phyloP scores from a whole-genome alignment of 345 rosid species.

The Aquilaria malaccensis region DNA sequence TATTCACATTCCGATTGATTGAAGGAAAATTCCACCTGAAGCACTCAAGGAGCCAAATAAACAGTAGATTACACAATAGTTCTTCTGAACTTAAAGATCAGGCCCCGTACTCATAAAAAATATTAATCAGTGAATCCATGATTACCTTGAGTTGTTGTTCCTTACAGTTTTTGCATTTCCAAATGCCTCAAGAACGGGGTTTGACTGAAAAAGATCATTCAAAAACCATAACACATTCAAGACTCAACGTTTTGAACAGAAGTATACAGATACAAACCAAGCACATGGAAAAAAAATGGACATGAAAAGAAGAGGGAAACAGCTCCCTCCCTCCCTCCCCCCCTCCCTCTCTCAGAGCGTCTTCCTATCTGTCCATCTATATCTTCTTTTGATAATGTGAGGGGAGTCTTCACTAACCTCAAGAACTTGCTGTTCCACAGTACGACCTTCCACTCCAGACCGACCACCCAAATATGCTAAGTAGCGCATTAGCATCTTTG shows the following conservation, averaged over 20 bases:
- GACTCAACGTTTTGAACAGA: constrained; percentile 3
- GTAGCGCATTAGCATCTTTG: constrained; percentile 95
- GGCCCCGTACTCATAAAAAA: neutral
- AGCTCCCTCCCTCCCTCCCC: no score
- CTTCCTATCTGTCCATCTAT: no score
- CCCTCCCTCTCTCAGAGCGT: no score
- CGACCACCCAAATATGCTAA: constrained; percentile 91
- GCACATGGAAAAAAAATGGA: neutral
- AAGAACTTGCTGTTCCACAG: constrained; percentile 94
- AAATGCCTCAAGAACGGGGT: constrained; percentile 97
- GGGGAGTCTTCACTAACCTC: constrained; percentile 40
- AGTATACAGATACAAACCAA: neutral
- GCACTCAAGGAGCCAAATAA: neutral
- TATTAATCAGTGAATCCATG: neutral
- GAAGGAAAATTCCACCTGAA: no score
- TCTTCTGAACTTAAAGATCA: no score
- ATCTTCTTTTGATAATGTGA: neutral
- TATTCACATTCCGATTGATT: no score
- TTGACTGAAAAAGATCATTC: constrained; percentile 47
- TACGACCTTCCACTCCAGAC: constrained; percentile 89
- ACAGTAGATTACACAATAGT: constrained; percentile 6
- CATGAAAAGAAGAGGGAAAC: neutral
- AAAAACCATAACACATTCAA: constrained; percentile 1
- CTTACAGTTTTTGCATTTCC: constrained; percentile 95
- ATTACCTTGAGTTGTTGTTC: constrained; percentile 89